Conservation (phyloP, 495 filamentous ascomycete species). For the Daldinia grandis region DNA sequence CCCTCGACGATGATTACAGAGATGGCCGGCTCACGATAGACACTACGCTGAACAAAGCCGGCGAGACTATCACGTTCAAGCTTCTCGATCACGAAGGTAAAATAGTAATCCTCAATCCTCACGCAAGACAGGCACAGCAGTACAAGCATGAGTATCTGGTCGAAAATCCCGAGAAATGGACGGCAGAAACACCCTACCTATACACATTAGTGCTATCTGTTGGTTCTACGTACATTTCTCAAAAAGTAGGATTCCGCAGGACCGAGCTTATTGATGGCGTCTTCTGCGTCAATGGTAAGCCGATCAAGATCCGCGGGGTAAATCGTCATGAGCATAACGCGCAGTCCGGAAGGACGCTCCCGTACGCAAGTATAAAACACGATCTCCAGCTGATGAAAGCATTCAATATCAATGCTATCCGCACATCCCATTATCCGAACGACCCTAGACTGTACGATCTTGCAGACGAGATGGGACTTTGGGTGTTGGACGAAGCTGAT, state of each 20-base stretch:
- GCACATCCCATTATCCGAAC: slow-evolving; percentile 72
- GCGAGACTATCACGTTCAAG: slow-evolving; percentile 42
- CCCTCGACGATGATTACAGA: slow-evolving; percentile 63
- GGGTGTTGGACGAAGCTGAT: slow-evolving; percentile 77
- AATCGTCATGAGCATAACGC: slow-evolving; percentile 76
- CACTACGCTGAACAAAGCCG: slow-evolving; percentile 48
- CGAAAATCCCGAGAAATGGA: slow-evolving; percentile 67
- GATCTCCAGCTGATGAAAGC: slow-evolving; percentile 72
- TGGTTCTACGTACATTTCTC: slow-evolving; percentile 51
- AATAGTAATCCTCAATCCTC: slow-evolving; percentile 32
- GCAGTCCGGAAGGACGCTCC: slow-evolving; percentile 66
- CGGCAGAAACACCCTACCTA: slow-evolving; percentile 72
- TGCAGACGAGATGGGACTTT: slow-evolving; percentile 73
- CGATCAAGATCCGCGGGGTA: slow-evolving; percentile 69
- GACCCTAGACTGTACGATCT: slow-evolving; percentile 69
- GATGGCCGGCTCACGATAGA: slow-evolving; percentile 63
- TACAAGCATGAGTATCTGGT: slow-evolving; percentile 48
- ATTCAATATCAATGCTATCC: slow-evolving; percentile 73
- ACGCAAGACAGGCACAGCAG: slow-evolving; percentile 17
- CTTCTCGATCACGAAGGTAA: slow-evolving; percentile 48
- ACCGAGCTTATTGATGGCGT: slow-evolving; percentile 65
- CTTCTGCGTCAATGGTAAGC: slow-evolving; percentile 67
- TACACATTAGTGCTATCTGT: slow-evolving; percentile 59
- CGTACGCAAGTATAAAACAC: slow-evolving; percentile 60
- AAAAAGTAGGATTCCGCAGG: slow-evolving; percentile 69